A percentile compares a stretch with the other conserved stretches of the same genome.
phyloP scores from a whole-genome alignment of 164 flowering plant genomes.

The Umbilicus rupestris region DNA sequence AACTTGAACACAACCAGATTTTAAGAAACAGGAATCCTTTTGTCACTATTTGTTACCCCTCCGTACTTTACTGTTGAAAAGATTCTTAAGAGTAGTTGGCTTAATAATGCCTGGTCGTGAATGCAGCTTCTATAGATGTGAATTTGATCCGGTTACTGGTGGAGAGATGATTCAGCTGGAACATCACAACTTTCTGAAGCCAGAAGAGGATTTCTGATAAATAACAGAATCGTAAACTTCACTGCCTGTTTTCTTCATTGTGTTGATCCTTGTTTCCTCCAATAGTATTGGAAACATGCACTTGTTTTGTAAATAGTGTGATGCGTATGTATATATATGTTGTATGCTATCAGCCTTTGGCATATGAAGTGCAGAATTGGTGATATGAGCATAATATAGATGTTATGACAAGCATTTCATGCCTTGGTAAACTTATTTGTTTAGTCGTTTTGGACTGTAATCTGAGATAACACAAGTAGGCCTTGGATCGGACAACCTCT shows the following conservation, averaged over 20 bases:
- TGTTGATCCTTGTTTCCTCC: no score
- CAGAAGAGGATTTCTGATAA: constrained; percentile 35
- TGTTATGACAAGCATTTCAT: not conserved
- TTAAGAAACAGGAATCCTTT: not conserved
- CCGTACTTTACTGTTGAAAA: not conserved
- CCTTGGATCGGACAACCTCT: no score
- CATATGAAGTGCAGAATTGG: not conserved
- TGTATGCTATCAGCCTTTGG: not conserved
- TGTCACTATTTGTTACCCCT: not conserved
- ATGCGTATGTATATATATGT: not conserved
- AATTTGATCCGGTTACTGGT: constrained; percentile 51
- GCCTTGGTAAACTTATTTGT: no score
- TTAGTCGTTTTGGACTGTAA: no score
- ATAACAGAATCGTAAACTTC: not conserved
- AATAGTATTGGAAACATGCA: not conserved
- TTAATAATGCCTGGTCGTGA: not conserved
- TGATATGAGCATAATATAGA: not conserved
- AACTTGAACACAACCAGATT: not conserved
- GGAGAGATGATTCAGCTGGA: constrained; percentile 80
- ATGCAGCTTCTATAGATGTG: constrained; percentile 63
- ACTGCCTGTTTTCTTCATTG: not conserved
- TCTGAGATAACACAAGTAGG: no score
- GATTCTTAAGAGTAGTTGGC: not conserved
- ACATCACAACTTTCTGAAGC: constrained; percentile 55
- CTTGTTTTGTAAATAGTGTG: not conserved